These are phyloP conservation scores for Aspergillus sp. DNA, from an alignment of 2,329 filamentous ascomycete species.

Conservation along the genomic window DNA sequence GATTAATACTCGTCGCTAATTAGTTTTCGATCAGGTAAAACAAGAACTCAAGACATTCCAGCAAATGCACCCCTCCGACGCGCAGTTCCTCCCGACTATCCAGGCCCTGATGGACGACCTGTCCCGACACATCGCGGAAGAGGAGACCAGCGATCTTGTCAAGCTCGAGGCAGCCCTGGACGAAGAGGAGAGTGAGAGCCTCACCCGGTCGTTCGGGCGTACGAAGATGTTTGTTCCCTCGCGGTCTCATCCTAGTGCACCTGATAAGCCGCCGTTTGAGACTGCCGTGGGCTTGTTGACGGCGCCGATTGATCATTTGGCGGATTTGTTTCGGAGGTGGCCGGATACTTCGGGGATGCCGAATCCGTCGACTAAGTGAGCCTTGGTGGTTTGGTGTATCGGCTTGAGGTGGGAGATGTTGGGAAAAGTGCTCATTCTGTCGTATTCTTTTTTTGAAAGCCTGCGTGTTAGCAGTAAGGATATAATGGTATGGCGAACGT, in stretches of 20 bases:
- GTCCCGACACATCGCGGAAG: conserved; percentile 47
- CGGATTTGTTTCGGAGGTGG: conserved; percentile 52
- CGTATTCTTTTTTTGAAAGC: no score
- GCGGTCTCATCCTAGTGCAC: conserved; percentile 48
- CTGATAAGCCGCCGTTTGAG: conserved; percentile 55
- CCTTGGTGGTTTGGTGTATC: no score
- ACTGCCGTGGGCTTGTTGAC: conserved; percentile 52
- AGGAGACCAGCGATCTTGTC: conserved; percentile 49
- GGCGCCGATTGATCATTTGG: conserved; percentile 55
- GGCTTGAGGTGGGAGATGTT: no score
- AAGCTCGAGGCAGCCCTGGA: conserved; percentile 44
- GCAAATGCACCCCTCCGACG: conserved; percentile 35
- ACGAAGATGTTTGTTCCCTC: conserved; percentile 54
- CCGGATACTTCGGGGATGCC: neutral
- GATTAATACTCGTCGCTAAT: no score
- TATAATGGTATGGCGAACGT: no score
- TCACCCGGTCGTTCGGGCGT: conserved; percentile 45
- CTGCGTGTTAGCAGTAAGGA: no score
- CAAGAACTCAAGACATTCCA: conserved; percentile 50
- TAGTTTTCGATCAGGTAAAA: conserved; percentile 43
- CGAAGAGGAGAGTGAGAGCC: conserved; percentile 25
- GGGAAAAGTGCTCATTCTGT: no score
- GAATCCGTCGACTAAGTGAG: no score
- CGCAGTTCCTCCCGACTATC: conserved; percentile 42
- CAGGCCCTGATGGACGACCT: conserved; percentile 43